Base-by-base conservation (phyloP, 495 filamentous ascomycete genomes). In the Penicillium diatomitis region DNA sequence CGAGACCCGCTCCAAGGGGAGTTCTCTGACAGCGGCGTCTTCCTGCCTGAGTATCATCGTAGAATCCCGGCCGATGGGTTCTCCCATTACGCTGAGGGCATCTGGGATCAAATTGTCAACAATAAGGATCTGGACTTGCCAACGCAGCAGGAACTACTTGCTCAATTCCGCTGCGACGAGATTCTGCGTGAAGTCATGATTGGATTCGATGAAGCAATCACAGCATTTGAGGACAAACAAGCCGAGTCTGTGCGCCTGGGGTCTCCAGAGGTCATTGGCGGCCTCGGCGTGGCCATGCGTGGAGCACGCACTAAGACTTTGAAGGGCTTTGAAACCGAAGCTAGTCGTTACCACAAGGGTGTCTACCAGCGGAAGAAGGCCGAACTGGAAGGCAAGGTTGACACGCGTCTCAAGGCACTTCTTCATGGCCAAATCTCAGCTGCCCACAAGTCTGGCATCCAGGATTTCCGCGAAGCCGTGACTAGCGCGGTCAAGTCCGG, bases 111-210 rank as follows among this genome's bases (percentile, higher is more conserved):
- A 66, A 98, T 98, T 57, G 88, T 95, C 57, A 86, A 89, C 68
- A 98, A 98, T 70, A 98, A 98, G 68, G 92, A 98, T 58, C 73
- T 98, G 51, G 92, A 98, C 71, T 69, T 98, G 32, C 92, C 92
- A 10, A 96, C 92, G 0, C 92, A 98, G 67, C 92, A 98, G 63
- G 92, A 98, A 60, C 71, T 98, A 40, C 80, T 98, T 43, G 92
- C 92, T 3, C 92, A 98, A 65, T 98, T 96, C 74, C 80, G 92
- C 41, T 98, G 92, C 62, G 92, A 98, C 62, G 92, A 98, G 73
- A 98, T 98, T 47, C 71, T 86, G 36, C 75, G 88, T 54, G 90
- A 92, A 58, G 90, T 92, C 0, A 73, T 94, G 42, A 75, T 90
- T 32, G 75, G 73, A 3, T 98, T 98, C 57, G 92, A 97, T 58